Evolutionary conservation across 1,284 basidiomycete genomes (phyloP).

Genomic region (Exsudoporus floridanus): DNA sequence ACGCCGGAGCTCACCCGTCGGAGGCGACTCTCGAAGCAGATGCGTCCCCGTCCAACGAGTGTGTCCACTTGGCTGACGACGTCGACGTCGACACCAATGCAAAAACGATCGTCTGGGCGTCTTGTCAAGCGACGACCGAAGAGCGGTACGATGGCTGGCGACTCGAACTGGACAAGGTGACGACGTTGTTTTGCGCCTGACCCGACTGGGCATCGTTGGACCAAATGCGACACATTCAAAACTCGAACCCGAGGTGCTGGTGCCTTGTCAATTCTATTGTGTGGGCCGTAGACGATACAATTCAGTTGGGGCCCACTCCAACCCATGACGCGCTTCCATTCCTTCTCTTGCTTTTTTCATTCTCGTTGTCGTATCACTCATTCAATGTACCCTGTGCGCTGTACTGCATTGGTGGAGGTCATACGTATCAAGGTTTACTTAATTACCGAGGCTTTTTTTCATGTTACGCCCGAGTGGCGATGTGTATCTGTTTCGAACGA

Average conservation of each 20-base stretch:
- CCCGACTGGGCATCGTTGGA: no score
- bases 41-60: constrained; percentile 1
- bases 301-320: not conserved
- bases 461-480: not conserved
- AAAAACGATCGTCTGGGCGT: not conserved
- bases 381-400: not conserved
- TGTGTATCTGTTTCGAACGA: not conserved
- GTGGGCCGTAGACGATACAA: not conserved
- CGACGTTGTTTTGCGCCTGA: not conserved
- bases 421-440: constrained; percentile 10
- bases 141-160: not conserved
- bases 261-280: not conserved
- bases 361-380: not conserved
- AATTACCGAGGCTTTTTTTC: constrained; percentile 19
- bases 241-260: not conserved
- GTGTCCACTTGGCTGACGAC: not conserved
- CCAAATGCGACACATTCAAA: no score
- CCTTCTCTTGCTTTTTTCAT: not conserved
- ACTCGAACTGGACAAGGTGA: not conserved
- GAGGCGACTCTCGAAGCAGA: not conserved
- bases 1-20: not conserved
- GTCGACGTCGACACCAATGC: constrained; percentile 6
- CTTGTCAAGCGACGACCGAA: constrained; percentile 11
- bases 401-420: not conserved
- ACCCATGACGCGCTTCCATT: not conserved